Conservation (phyloP, 2,329 filamentous ascomycete species). For the Cladosporium sp. region DNA sequence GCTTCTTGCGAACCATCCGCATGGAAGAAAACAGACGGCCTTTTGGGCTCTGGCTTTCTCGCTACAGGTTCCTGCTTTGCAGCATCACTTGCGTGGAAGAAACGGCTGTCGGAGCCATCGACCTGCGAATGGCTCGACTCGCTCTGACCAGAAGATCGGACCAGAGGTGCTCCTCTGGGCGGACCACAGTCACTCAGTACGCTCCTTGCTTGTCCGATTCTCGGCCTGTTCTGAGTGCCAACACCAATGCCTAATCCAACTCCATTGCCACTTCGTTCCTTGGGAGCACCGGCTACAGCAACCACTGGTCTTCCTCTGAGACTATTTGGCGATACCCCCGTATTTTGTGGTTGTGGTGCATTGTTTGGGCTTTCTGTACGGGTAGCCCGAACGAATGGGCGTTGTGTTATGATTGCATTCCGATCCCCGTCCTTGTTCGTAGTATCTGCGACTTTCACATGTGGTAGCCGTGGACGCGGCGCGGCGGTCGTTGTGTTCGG, state of each 20-base stretch:
- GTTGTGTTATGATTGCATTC: conserved; percentile 2
- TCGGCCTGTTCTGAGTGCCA: conserved; percentile 12
- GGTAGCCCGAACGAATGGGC: not conserved
- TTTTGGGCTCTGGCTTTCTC: conserved; percentile 38
- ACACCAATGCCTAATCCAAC: conserved; percentile 16
- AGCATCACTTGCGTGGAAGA: conserved; percentile 87
- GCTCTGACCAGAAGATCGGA: conserved; percentile 32
- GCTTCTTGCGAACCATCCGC: conserved; percentile 46
- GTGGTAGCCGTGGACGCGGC: not conserved
- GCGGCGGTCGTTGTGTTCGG: not conserved
- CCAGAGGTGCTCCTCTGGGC: conserved; percentile 29
- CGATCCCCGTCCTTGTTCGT: conserved; percentile 7
- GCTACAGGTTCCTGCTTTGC: conserved; percentile 27
- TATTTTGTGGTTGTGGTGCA: not conserved
- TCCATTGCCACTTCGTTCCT: conserved; percentile 17
- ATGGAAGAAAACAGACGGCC: conserved; percentile 48
- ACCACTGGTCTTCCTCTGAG: conserved; percentile 5
- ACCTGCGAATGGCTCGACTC: conserved; percentile 20
- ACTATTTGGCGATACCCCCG: not conserved
- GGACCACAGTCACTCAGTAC: conserved; percentile 28
- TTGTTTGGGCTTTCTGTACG: not conserved
- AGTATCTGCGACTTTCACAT: conserved; percentile 7
- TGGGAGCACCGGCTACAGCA: conserved; percentile 11
- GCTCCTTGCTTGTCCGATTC: conserved; percentile 32
- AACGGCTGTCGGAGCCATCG: conserved; percentile 56